Base-by-base conservation (phyloP, 139 green algal genomes). In the Auxenochlorella pyrenoidosa region DNA sequence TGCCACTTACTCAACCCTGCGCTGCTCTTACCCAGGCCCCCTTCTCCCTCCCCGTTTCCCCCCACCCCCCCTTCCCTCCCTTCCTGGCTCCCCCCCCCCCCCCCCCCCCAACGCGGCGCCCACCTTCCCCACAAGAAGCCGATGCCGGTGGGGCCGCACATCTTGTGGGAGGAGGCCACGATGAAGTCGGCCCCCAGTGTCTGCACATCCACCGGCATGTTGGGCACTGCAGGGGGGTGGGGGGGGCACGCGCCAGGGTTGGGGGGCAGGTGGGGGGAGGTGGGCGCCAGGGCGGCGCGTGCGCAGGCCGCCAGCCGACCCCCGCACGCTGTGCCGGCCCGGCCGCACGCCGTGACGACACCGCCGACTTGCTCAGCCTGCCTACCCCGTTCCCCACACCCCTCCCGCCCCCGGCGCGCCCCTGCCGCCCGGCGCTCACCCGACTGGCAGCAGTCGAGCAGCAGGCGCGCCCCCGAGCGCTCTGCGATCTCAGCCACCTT, bases 371-470 rank as follows among this genome's bases (percentile, higher is more conserved):
- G 54, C 54, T 13, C 16, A 8, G 54, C 54, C 54, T 13, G 2
- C 6, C 8, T 6, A 10, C 47, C 47, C 10, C 47, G 47, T 10
- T 54, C 47, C 10, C 47, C 10, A 54, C 47, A 54, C 10, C 47
- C 47, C 10, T 10, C 47, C 47, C 47, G 47, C 47, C 47, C 47
- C 6, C 47, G 10, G 47, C 47, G 10, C 8, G 47, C 47, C 47
- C 47, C 47, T 10, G 8, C 47, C 47, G 47, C 54, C 54, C 18
- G 36, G 36, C 36, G 8, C 79, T 28, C 79, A 85, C 80, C 80
- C 5, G 92, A 96, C 92, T 99, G 98, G 94, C 97, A 99, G 88
- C 93, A 95, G 90, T 99, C 98, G 68, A 99, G 89, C 89, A 99
- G 88, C 76, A 99, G 90, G 68, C 91, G 94, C 4, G 97, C 97